Evolutionary conservation across 2,329 filamentous ascomycete species (phyloP).

Genomic region (Fusarium sp.): DNA sequence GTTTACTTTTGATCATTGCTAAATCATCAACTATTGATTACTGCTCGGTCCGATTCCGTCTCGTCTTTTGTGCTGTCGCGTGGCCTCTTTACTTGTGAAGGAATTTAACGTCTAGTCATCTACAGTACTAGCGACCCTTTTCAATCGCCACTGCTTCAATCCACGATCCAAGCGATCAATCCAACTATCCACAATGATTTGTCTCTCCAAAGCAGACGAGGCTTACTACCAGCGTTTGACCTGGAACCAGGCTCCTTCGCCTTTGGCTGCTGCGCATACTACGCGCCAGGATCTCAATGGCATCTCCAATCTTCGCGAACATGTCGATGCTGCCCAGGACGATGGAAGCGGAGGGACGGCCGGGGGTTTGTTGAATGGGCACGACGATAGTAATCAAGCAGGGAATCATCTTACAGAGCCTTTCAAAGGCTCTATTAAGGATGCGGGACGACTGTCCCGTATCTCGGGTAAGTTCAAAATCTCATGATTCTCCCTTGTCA

Average conservation of each 20-base stretch:
- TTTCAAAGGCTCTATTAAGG: slow-evolving; percentile 22
- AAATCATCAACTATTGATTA: slow-evolving; percentile 7
- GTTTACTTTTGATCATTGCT: neutral
- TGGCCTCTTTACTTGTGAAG: slow-evolving; percentile 17
- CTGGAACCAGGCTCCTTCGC: slow-evolving; percentile 66
- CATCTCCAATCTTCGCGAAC: slow-evolving; percentile 62
- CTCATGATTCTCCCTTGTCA: slow-evolving; percentile 4
- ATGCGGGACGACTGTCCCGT: slow-evolving; percentile 49
- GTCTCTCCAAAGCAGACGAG: slow-evolving; percentile 65
- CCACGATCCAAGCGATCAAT: neutral
- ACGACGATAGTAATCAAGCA: slow-evolving; percentile 44
- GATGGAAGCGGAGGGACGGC: slow-evolving; percentile 45
- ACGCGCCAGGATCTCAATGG: slow-evolving; percentile 67
- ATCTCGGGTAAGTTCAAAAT: slow-evolving; percentile 40
- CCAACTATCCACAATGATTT: slow-evolving; percentile 55
- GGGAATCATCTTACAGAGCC: slow-evolving; percentile 35
- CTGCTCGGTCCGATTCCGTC: slow-evolving; percentile 5
- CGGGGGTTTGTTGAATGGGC: slow-evolving; percentile 33
- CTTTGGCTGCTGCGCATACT: slow-evolving; percentile 60
- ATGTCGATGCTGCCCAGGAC: slow-evolving; percentile 52
- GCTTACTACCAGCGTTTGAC: slow-evolving; percentile 58
- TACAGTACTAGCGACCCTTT: neutral
- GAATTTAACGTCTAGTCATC: slow-evolving; percentile 11
- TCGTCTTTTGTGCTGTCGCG: slow-evolving; percentile 8
- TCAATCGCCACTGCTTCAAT: neutral